Percentiles rank a stretch among this genome's conserved stretches.
These are phyloP conservation scores for Escallonia rubra DNA, from an alignment of 129 eudicot species.

Conservation along the genomic window DNA sequence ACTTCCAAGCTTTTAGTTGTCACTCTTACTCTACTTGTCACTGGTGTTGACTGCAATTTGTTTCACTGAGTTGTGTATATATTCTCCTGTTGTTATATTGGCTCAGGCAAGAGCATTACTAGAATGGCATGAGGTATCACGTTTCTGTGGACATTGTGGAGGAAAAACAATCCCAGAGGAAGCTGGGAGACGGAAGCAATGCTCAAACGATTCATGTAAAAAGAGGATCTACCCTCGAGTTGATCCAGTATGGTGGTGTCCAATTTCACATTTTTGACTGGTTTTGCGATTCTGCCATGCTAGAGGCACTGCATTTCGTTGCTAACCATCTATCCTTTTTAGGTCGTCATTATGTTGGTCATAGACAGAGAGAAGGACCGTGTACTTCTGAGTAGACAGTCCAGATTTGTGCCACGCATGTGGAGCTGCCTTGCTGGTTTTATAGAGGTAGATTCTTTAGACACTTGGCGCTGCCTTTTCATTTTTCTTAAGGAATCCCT, in stretches of 20 bases:
- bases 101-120: conserved; percentile 75
- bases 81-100: conserved; percentile 1
- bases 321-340: conserved; percentile 3
- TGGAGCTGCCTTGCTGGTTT: conserved; percentile 97
- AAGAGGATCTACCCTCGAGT: conserved; percentile 89
- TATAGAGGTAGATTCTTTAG: conserved; percentile 48
- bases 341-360: conserved; percentile 93
- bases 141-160: conserved; percentile 84
- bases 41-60: too few relatives aligned
- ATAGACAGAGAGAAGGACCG: conserved; percentile 79
- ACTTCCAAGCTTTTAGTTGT: background rate
- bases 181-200: conserved; percentile 84
- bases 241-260: conserved; percentile 56
- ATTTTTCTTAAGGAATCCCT: background rate
- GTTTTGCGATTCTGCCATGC: background rate
- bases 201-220: conserved; percentile 63
- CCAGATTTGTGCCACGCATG: conserved; percentile 90
- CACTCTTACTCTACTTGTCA: background rate
- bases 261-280: background rate
- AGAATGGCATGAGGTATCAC: conserved; percentile 80
- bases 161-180: conserved; percentile 56
- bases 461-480: background rate
- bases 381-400: conserved; percentile 62
- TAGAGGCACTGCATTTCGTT: background rate
- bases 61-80: background rate